A percentile compares a stretch with the other conserved stretches of the same genome.
Evolutionary conservation across 495 filamentous ascomycete genomes (phyloP).

Genomic region (Penicillium crystallinum): DNA sequence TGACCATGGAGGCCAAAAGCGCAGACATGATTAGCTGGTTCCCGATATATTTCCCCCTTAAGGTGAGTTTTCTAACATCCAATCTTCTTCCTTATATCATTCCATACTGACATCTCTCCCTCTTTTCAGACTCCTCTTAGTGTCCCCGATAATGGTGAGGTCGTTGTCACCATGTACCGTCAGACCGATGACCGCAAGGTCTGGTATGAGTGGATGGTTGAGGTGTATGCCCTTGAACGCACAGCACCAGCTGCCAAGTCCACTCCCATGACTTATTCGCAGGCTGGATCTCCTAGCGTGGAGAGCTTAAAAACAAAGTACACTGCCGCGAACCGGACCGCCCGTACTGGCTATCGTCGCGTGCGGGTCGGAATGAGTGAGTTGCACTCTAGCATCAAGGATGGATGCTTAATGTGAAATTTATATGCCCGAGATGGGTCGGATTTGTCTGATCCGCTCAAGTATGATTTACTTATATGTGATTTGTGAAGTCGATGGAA

Average conservation of each 20-base stretch:
- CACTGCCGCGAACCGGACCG: conserved; percentile 13
- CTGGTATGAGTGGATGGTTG: conserved; percentile 98
- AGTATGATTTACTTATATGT: not conserved
- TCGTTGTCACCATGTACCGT: conserved; percentile 90
- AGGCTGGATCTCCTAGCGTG: conserved; percentile 27
- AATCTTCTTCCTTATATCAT: not conserved
- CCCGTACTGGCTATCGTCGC: conserved; percentile 53
- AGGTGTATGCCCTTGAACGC: conserved; percentile 60
- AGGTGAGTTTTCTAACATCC: conserved; percentile 51
- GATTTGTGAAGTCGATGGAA: not conserved
- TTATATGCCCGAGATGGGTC: not conserved
- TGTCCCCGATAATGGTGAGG: conserved; percentile 74
- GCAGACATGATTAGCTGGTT: conserved; percentile 99
- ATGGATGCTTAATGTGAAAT: conserved; percentile 82
- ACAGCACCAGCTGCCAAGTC: conserved; percentile 14
- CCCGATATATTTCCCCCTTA: conserved; percentile 94
- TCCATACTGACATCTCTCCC: not conserved
- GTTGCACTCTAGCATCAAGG: conserved; percentile 81
- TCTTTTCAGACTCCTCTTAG: conserved; percentile 70
- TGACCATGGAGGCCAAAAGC: conserved; percentile 87
- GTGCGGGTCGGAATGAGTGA: conserved; percentile 77
- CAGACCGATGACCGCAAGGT: conserved; percentile 93
- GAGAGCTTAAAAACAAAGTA: conserved; percentile 25
- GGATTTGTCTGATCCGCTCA: not conserved
- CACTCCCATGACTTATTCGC: conserved; percentile 32